A percentile compares a stretch with the other conserved stretches of the same genome.
Conservation (phyloP, 108 stramenopile genomes). For the Skeletonema costatum region DNA sequence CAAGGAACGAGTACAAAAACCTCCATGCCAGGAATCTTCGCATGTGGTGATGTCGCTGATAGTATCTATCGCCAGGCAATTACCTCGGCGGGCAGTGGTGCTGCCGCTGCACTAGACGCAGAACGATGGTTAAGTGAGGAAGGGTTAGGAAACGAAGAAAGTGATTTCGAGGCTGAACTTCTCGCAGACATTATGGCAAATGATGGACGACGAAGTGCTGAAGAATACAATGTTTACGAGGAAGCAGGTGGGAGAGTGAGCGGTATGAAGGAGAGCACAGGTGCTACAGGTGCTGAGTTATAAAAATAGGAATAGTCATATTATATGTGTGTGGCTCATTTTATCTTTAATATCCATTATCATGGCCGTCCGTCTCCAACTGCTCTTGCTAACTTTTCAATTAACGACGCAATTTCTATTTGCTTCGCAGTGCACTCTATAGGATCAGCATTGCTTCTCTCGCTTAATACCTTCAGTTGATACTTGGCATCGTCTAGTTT, state of each 20-base stretch:
- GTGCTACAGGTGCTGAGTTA: conserved; percentile 59
- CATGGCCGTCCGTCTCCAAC: neutral
- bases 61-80: conserved; percentile 94
- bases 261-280: conserved; percentile 76
- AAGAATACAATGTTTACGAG: conserved; percentile 82
- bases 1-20: conserved; percentile 70
- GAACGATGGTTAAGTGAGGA: conserved; percentile 93
- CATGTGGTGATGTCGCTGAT: conserved; percentile 95
- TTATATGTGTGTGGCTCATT: neutral
- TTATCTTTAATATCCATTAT: conserved; percentile 22
- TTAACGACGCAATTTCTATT: conserved; percentile 22
- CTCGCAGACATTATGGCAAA: conserved; percentile 79
- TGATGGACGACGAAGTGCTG: conserved; percentile 16
- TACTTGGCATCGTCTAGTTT: conserved; percentile 28
- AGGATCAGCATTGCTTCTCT: neutral
- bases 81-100: conserved; percentile 94
- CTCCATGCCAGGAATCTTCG: conserved; percentile 92
- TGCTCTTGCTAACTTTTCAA: conserved; percentile 31
- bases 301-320: conserved; percentile 16
- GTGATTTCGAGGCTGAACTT: conserved; percentile 85
- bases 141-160: conserved; percentile 86
- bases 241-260: conserved; percentile 78
- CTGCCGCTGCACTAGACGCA: conserved; percentile 94
- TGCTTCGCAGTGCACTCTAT: conserved; percentile 16
- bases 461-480: conserved; percentile 9